Evolutionary conservation across 2,329 filamentous ascomycete genomes (phyloP), one percentile per base, ranked within the genome.

Genomic region (Neoscytalidium dimidiatum): DNA sequence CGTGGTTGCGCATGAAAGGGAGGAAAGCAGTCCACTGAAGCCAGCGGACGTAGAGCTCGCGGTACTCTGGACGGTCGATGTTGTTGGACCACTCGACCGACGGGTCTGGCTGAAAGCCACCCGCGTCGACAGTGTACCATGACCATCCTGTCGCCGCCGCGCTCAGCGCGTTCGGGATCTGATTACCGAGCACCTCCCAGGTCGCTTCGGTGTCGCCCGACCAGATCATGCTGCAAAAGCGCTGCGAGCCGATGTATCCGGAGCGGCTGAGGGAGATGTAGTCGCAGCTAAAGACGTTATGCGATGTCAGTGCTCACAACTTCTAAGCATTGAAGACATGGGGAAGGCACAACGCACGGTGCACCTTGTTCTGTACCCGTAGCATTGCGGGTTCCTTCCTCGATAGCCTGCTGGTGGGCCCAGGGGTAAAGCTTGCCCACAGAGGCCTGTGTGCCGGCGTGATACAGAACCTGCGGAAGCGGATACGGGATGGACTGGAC

Each of bases 31-130:
- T 68, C 73, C 73, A 74, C 65, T 74, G 72, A 53, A 70, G 67
- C 73, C 72, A 74, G 48, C 73, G 71, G 19, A 74, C 68, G 56
- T 74, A 74, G 3, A 74, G 65, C 65, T 74, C 69, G 31, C 71
- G 69, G 62, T 73, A 74, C 9, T 67, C 64, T 9, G 70, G 67
- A 21, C 70, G 67, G 64, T 74, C 73, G 62, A 74, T 69, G 52
- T 75, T 73, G 68, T 66, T 68, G 58, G 67, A 74, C 77, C 77
- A 79, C 8, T 66, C 62, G 0, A 78, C 71, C 0, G 74, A 74
- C 2, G 74, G 71, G 62, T 79, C 75, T 0, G 67, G 43, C 44
- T 73, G 71, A 65, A 75, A 75, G 9, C 73, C 73, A 8, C 73
- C 73, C 9, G 71, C 69, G 64, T 74, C 72, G 19, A 70, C 52